These are phyloP conservation scores for Iris macrosiphon DNA, from an alignment of 106 monocot genomes.

Conservation along the genomic window DNA sequence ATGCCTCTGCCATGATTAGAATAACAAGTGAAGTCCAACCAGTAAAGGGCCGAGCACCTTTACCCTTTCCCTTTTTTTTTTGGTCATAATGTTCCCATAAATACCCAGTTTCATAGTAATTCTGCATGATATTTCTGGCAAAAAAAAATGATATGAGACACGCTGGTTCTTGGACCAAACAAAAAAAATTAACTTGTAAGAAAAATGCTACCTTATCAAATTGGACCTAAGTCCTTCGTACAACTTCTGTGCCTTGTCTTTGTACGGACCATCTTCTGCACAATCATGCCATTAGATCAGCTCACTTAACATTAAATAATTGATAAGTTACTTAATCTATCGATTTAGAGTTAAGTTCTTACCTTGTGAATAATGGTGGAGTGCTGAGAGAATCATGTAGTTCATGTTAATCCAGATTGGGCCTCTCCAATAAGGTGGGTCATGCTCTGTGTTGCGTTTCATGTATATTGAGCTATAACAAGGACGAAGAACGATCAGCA, in stretches of 20 bases:
- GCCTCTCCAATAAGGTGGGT: slow-evolving; percentile 96
- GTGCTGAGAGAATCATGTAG: slow-evolving; percentile 91
- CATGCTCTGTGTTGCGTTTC: slow-evolving; percentile 97
- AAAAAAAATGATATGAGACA: not conserved
- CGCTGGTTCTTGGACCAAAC: too few species aligned
- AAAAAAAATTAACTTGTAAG: not conserved
- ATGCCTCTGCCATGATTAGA: slow-evolving; percentile 84
- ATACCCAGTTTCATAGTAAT: slow-evolving; percentile 75
- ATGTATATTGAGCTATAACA: slow-evolving; percentile 78
- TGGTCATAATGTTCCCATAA: slow-evolving; percentile 97
- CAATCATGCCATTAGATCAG: not conserved
- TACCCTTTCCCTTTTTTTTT: slow-evolving; percentile 75
- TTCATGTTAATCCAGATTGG: slow-evolving; percentile 99
- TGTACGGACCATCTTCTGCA: slow-evolving; percentile 83
- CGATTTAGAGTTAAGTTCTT: slow-evolving; percentile 2
- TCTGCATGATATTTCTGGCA: slow-evolving; percentile 73
- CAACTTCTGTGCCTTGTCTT: slow-evolving; percentile 25
- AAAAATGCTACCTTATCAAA: slow-evolving; percentile 57
- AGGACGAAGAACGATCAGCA: slow-evolving; percentile 4
- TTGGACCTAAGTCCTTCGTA: slow-evolving; percentile 80
- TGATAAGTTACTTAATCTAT: not conserved
- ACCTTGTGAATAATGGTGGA: slow-evolving; percentile 82
- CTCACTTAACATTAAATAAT: too few species aligned
- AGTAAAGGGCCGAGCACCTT: slow-evolving; percentile 78
- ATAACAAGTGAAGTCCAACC: slow-evolving; percentile 93